Percentiles rank a stretch among this genome's conserved stretches.
Conservation (phyloP, 2,329 filamentous ascomycete species). For the Trichothecium sympodiale region DNA sequence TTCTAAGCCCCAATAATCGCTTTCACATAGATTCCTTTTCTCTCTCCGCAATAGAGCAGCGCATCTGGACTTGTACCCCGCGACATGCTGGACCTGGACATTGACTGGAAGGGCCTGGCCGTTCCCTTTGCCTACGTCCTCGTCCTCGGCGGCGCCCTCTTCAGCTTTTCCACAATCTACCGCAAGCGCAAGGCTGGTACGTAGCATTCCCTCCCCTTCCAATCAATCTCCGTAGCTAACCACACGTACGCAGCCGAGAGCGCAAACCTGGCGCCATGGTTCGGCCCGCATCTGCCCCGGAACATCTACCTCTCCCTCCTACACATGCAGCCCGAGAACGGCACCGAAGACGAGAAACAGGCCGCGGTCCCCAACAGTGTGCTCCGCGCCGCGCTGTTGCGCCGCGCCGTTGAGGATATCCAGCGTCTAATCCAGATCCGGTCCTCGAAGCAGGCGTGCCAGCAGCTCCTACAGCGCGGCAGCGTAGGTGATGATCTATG, state of each 20-base stretch:
- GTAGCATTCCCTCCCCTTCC: conserved; percentile 19
- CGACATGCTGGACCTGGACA: conserved; percentile 30
- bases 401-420: conserved; percentile 87
- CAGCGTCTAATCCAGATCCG: conserved; percentile 81
- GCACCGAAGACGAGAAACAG: conserved; percentile 46
- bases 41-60: no score
- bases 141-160: conserved; percentile 77
- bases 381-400: conserved; percentile 76
- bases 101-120: conserved; percentile 75
- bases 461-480: conserved; percentile 72
- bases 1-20: no score
- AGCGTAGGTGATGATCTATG: conserved; percentile 94
- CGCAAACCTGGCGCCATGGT: conserved; percentile 87
- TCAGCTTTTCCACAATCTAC: conserved; percentile 87
- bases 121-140: conserved; percentile 84
- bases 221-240: no score
- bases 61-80: no score
- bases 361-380: conserved; percentile 70
- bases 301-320: conserved; percentile 91
- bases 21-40: no score
- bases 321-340: conserved; percentile 55
- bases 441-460: conserved; percentile 78
- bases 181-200: conserved; percentile 78
- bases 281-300: conserved; percentile 78
- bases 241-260: conserved; percentile 60